phyloP scores from a whole-genome alignment of 352 stramenopile species.

The Globisporangium middletonii region DNA sequence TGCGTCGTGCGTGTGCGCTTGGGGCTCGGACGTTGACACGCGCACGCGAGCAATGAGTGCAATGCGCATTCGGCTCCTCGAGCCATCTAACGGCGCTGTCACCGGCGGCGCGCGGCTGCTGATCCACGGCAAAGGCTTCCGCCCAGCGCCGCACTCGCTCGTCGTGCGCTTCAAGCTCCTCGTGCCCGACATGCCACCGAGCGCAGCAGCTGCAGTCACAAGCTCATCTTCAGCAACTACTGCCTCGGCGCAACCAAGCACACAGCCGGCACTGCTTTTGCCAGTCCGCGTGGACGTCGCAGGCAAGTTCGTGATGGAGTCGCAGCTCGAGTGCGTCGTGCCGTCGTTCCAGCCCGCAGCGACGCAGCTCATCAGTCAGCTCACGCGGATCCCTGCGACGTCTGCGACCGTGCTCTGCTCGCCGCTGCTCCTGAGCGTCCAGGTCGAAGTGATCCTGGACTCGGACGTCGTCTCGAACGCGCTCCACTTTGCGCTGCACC shows the following conservation, averaged over 20 bases:
- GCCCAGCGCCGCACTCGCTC: slow-evolving; percentile 50
- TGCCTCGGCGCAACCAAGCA: background rate
- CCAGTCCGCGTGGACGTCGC: slow-evolving; percentile 26
- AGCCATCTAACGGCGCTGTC: slow-evolving; percentile 38
- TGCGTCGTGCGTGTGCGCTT: no score
- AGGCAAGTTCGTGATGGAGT: slow-evolving; percentile 44
- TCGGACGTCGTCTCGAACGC: slow-evolving; percentile 48
- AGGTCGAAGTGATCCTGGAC: slow-evolving; percentile 57
- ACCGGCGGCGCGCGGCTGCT: slow-evolving; percentile 44
- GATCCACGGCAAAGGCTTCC: slow-evolving; percentile 58
- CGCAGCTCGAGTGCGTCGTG: slow-evolving; percentile 53
- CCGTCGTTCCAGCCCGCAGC: slow-evolving; percentile 40
- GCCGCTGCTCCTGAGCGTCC: slow-evolving; percentile 38
- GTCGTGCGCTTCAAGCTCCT: slow-evolving; percentile 47
- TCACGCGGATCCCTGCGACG: slow-evolving; percentile 35
- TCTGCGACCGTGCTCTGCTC: slow-evolving; percentile 36
- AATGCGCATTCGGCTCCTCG: slow-evolving; percentile 46
- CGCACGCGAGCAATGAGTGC: slow-evolving; percentile 4
- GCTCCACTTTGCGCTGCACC: slow-evolving; percentile 42
- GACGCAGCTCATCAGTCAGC: slow-evolving; percentile 23
- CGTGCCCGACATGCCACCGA: slow-evolving; percentile 12
- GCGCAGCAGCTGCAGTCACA: background rate
- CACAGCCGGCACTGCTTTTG: background rate
- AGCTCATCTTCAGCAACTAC: background rate
- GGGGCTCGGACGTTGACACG: no score